Conservation (phyloP, 2,329 filamentous ascomycete genomes). For the Penicillium oxalicum region DNA sequence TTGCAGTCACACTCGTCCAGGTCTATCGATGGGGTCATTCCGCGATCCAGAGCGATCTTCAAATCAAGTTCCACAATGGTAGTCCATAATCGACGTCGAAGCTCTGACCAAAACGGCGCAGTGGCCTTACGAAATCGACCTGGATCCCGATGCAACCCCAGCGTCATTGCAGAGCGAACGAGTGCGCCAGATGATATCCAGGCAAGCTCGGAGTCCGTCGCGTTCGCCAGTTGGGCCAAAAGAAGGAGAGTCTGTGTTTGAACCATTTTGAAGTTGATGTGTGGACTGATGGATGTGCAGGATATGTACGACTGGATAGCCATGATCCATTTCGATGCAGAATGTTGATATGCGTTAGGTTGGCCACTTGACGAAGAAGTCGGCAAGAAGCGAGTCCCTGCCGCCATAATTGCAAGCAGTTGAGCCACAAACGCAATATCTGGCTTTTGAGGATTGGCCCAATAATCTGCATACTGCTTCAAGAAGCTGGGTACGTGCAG, state of each 20-base stretch:
- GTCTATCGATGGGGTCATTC: slow-evolving; percentile 30
- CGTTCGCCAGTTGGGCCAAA: slow-evolving; percentile 28
- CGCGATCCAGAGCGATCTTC: slow-evolving; percentile 32
- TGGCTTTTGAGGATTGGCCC: slow-evolving; percentile 40
- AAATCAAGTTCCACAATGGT: slow-evolving; percentile 40
- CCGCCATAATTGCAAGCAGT: slow-evolving; percentile 34
- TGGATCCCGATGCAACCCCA: slow-evolving; percentile 41
- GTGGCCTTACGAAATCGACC: slow-evolving; percentile 30
- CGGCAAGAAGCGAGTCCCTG: slow-evolving; percentile 42
- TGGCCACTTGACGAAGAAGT: slow-evolving; percentile 13
- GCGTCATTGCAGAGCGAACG: slow-evolving; percentile 37
- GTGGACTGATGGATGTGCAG: slow-evolving; percentile 26
- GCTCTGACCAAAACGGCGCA: slow-evolving; percentile 37
- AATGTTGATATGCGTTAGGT: slow-evolving; percentile 36
- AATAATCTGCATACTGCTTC: slow-evolving; percentile 51
- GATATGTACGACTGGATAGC: slow-evolving; percentile 32
- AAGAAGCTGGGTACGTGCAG: slow-evolving; percentile 54
- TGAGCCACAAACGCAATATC: slow-evolving; percentile 45
- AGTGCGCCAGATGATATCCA: slow-evolving; percentile 37
- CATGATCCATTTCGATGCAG: slow-evolving; percentile 42
- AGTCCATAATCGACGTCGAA: slow-evolving; percentile 43
- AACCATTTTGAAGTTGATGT: slow-evolving; percentile 26
- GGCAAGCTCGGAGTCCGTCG: slow-evolving; percentile 28
- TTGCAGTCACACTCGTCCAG: slow-evolving; percentile 34
- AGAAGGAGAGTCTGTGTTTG: slow-evolving; percentile 32